Base-by-base conservation (phyloP, 768 basidiomycete species). In the Rhizopogon vulgaris region DNA sequence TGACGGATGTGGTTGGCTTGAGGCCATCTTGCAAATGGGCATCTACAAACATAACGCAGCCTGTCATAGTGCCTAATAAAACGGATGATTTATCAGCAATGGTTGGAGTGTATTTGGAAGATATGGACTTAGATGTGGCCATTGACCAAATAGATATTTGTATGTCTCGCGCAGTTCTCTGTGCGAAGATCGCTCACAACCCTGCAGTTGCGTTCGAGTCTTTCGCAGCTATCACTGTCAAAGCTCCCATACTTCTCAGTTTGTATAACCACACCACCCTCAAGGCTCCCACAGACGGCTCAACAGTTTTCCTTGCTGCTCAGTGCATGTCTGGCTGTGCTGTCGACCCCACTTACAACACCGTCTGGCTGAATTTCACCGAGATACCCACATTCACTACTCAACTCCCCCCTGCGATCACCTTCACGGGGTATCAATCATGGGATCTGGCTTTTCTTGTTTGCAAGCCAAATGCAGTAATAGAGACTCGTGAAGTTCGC, bases 401-500 rank as follows among this genome's bases (percentile, higher is more conserved):
- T 24, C 42, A 45, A 8, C 25, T 53, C 27, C 52, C 28, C 22
- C 39, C 39, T 22, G 3, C 39, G 11, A 22, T 53, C 11, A 53
- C 25, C 1, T 41, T 7, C 12, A n/a, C 1, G 6, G 12, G 22
- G 2, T 49, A 58, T 36, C 49, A 56, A 34, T 53, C 56, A 4
- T 66, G 59, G 64, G 25, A 57, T 17, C n/a, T 66, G 39, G 59
- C 60, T 11, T 32, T 58, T 32, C 32, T 66, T 42, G 47, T 41
- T 0, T 66, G 65, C 38, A 14, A 38, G 6, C 65, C 66, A 17
- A 62, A 64, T 34, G 43, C 55, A 24, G 52, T 43, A 0, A 57
- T 68, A 28, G 57, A 66, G 52, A 68, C 66, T 1, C 61, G 64
- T 14, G 66, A 65, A 34, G 57, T 66, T 17, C 55, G 63, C 10